A percentile compares a stretch with the other conserved stretches of the same genome.
Evolutionary conservation across 208 protist genomes (phyloP).

Genomic region (Vickermania spadyakhi): DNA sequence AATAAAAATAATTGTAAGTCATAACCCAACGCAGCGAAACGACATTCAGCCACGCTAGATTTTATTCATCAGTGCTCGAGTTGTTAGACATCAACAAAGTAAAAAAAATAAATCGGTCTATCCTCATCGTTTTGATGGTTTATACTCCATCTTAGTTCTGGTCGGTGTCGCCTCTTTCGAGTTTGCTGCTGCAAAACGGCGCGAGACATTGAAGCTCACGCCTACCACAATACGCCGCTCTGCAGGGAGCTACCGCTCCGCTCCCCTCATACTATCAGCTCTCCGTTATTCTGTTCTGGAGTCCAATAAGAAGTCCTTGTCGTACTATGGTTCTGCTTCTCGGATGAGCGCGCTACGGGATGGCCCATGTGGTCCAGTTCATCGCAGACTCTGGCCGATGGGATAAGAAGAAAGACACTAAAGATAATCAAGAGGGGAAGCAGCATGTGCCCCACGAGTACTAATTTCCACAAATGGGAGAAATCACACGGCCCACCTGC

Average conservation of each 20-base stretch:
- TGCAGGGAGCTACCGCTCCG: background rate
- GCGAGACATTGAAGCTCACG: background rate
- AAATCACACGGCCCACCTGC: constrained; percentile 41
- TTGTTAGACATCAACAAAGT: no score
- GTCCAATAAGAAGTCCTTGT: background rate
- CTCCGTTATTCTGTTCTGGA: background rate
- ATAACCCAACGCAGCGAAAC: no score
- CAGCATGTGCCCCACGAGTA: constrained; percentile 51
- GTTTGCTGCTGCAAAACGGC: background rate
- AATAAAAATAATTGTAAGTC: no score
- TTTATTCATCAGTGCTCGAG: no score
- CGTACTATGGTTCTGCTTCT: background rate
- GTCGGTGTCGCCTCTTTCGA: no score
- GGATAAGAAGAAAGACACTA: constrained; percentile 43
- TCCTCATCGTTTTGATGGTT: no score
- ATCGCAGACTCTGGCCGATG: constrained; percentile 35
- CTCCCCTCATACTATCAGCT: background rate
- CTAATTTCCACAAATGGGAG: constrained; percentile 39
- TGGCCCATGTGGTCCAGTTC: constrained; percentile 19
- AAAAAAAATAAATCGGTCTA: no score
- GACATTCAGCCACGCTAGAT: no score
- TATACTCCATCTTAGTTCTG: no score
- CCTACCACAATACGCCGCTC: background rate
- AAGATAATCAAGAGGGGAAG: constrained; percentile 50
- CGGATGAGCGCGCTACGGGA: no score